phyloP scores from a whole-genome alignment of 768 basidiomycete species.

The Epithele typhae region DNA sequence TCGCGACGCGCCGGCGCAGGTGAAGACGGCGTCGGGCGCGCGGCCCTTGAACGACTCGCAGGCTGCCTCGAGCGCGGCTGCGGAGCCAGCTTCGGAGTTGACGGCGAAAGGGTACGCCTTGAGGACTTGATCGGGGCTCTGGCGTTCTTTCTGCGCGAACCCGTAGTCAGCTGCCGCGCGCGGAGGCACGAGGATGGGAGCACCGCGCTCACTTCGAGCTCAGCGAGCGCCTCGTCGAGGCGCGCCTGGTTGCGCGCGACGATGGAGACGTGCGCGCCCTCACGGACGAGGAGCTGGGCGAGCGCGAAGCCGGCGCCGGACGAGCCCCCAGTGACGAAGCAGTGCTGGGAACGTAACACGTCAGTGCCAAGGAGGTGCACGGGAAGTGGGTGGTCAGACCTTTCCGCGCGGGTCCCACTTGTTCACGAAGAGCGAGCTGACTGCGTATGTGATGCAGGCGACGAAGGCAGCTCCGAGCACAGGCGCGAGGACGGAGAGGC shows the following conservation, averaged over 20 bases:
- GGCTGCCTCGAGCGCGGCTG: slow-evolving; percentile 59
- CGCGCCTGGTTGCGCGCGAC: slow-evolving; percentile 70
- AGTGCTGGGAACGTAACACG: slow-evolving; percentile 49
- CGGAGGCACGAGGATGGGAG: too few species aligned
- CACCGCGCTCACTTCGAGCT: slow-evolving; percentile 54
- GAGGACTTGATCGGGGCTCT: slow-evolving; percentile 56
- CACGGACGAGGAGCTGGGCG: slow-evolving; percentile 56
- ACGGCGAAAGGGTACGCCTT: slow-evolving; percentile 65
- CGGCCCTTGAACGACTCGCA: slow-evolving; percentile 48
- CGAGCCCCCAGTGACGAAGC: slow-evolving; percentile 83
- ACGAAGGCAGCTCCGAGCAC: too few species aligned
- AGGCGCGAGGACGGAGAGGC: too few species aligned
- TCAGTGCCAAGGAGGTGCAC: neutral
- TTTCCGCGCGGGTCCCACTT: neutral
- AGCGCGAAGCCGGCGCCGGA: slow-evolving; percentile 76
- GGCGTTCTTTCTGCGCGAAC: slow-evolving; percentile 29
- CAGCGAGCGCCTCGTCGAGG: slow-evolving; percentile 53
- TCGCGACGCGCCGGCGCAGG: slow-evolving; percentile 69
- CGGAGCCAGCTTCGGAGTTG: slow-evolving; percentile 44
- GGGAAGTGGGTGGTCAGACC: neutral
- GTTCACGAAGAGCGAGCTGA: neutral
- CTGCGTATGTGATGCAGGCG: too few species aligned
- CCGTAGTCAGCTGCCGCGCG: too few species aligned
- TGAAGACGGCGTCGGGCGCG: slow-evolving; percentile 72
- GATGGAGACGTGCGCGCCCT: slow-evolving; percentile 81